Percentiles rank a stretch among this genome's conserved stretches.
These are phyloP conservation scores for Vaccinium corymbosum DNA, from an alignment of 148 eudicot species.

Conservation along the genomic window DNA sequence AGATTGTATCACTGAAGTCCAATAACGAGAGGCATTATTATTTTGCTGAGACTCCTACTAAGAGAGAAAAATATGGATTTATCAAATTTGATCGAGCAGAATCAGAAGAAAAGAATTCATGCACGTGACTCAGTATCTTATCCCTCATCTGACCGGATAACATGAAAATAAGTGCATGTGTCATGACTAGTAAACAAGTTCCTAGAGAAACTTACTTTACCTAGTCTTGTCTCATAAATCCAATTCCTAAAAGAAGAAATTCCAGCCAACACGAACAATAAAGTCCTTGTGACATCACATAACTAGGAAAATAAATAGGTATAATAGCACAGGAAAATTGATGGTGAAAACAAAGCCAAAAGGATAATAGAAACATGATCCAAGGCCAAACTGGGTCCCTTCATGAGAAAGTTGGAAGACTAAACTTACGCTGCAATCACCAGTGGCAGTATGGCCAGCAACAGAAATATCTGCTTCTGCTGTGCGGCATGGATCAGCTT, in stretches of 20 bases:
- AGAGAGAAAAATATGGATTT: not conserved
- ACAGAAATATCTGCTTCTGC: conserved; percentile 31
- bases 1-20: not conserved
- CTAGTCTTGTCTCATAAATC: not conserved
- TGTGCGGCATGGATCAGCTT: conserved; percentile 25
- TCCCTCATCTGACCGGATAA: not conserved
- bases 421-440: conserved; percentile 47
- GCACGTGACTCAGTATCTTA: not conserved
- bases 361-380: conserved; percentile 6
- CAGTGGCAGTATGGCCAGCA: conserved; percentile 21
- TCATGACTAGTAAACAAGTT: not conserved
- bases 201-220: not conserved
- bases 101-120: not conserved
- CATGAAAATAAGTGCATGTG: not conserved
- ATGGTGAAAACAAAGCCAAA: not conserved
- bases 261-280: not conserved
- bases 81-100: not conserved
- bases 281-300: not conserved
- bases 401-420: conserved; percentile 7
- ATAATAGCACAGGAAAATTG: not conserved
- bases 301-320: not conserved
- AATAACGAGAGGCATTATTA: not conserved
- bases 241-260: not conserved
- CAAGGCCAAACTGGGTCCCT: conserved; percentile 11
- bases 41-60: not conserved